phyloP scores from a whole-genome alignment of 495 filamentous ascomycete species.

The Penicillium silybi region DNA sequence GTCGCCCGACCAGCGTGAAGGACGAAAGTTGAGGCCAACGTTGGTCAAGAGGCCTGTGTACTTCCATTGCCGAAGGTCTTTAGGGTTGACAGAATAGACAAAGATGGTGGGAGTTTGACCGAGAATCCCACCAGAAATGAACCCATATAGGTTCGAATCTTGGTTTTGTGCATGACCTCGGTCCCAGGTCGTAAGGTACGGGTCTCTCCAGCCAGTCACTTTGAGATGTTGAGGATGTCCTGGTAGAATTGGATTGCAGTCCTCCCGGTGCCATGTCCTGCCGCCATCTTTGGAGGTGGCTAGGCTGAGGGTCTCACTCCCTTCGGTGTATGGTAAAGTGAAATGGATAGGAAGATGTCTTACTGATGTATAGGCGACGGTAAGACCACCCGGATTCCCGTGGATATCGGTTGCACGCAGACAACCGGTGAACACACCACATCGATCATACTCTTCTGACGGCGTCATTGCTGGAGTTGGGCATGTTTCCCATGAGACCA shows the following conservation, averaged over 20 bases:
- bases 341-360: slow-evolving; percentile 48
- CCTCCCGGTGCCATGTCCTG: slow-evolving; percentile 44
- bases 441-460: slow-evolving; percentile 41
- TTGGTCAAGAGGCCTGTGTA: slow-evolving; percentile 48
- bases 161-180: slow-evolving; percentile 20
- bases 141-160: slow-evolving; percentile 39
- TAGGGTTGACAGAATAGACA: slow-evolving; percentile 46
- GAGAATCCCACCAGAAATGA: slow-evolving; percentile 51
- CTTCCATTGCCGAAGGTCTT: slow-evolving; percentile 46
- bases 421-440: slow-evolving; percentile 53
- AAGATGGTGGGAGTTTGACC: slow-evolving; percentile 46
- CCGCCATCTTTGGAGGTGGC: slow-evolving; percentile 49
- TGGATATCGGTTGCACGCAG: slow-evolving; percentile 39
- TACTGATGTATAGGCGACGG: slow-evolving; percentile 51
- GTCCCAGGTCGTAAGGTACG: slow-evolving; percentile 45
- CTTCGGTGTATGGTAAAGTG: slow-evolving; percentile 41
- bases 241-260: slow-evolving; percentile 47
- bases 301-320: slow-evolving; percentile 48
- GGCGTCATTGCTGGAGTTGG: slow-evolving; percentile 31
- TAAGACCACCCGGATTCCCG: slow-evolving; percentile 40
- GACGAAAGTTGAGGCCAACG: slow-evolving; percentile 39
- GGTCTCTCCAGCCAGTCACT: slow-evolving; percentile 55
- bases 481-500: slow-evolving; percentile 41
- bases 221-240: slow-evolving; percentile 40
- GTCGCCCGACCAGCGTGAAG: slow-evolving; percentile 46